These are phyloP conservation scores for Dichotomopilus funicola DNA, from an alignment of 2,329 filamentous ascomycete species.

Conservation along the genomic window DNA sequence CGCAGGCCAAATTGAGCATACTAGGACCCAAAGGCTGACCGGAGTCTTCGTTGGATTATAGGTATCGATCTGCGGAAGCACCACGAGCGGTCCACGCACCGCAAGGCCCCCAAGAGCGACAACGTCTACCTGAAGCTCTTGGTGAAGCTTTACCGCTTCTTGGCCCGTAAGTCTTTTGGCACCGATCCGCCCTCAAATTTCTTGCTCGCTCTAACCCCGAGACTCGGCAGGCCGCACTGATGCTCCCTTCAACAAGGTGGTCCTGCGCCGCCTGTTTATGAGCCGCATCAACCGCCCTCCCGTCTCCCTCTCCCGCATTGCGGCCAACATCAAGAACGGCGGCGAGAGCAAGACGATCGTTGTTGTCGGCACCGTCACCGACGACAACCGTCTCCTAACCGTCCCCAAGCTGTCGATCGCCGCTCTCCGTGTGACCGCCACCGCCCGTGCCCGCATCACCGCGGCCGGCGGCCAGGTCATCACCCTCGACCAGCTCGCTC, in stretches of 20 bases:
- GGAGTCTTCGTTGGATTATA: constrained; percentile 39
- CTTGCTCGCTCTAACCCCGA: background rate
- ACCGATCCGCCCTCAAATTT: background rate
- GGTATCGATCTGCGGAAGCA: constrained; percentile 67
- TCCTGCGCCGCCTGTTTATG: constrained; percentile 96
- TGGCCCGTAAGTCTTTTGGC: constrained; percentile 63
- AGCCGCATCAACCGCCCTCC: constrained; percentile 97
- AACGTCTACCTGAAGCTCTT: constrained; percentile 96
- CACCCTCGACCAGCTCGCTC: constrained; percentile 94
- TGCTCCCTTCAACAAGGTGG: constrained; percentile 96
- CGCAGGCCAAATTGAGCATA: constrained; percentile 50
- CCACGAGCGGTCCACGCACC: constrained; percentile 68
- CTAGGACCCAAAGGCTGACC: constrained; percentile 55
- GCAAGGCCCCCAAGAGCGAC: constrained; percentile 94
- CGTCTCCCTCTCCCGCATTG: constrained; percentile 89
- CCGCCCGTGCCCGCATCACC: constrained; percentile 85
- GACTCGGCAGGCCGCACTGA: constrained; percentile 74
- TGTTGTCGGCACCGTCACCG: constrained; percentile 89
- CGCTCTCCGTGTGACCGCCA: constrained; percentile 93
- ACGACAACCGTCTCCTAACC: constrained; percentile 89
- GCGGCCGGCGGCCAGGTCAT: constrained; percentile 92
- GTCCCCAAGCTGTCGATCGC: constrained; percentile 91
- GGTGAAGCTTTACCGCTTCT: constrained; percentile 97
- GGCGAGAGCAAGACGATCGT: constrained; percentile 80
- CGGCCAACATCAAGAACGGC: constrained; percentile 58